phyloP scores from a whole-genome alignment of 164 flowering plant genomes.

The Aristolochia californica region DNA sequence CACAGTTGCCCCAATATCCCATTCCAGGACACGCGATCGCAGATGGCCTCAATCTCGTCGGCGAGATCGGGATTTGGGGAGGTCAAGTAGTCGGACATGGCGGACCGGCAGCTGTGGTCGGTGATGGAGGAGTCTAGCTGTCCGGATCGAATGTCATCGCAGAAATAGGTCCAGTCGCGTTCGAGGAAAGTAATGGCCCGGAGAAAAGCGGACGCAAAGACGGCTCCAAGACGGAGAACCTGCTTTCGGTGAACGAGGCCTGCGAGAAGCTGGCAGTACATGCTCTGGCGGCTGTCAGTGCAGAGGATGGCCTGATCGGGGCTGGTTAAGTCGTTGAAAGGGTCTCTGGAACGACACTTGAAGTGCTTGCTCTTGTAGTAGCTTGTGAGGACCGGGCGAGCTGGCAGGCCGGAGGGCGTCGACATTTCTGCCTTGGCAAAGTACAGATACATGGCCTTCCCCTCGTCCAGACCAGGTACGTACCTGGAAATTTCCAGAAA shows the following conservation, averaged over 20 bases:
- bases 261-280: conserved; percentile 73
- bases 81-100: conserved; percentile 25
- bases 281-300: conserved; percentile 63
- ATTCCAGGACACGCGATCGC: conserved; percentile 49
- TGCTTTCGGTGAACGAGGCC: conserved; percentile 53
- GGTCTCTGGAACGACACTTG: conserved; percentile 43
- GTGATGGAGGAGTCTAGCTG: conserved; percentile 25
- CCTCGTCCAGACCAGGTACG: conserved; percentile 58
- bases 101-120: conserved; percentile 33
- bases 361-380: conserved; percentile 82
- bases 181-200: conserved; percentile 66
- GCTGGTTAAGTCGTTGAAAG: conserved; percentile 61
- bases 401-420: conserved; percentile 60
- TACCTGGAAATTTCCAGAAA: conserved; percentile 37
- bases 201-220: conserved; percentile 76
- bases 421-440: conserved; percentile 58
- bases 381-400: conserved; percentile 76
- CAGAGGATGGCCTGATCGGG: conserved; percentile 63
- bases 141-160: conserved; percentile 51
- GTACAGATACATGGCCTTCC: conserved; percentile 71
- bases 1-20: conserved; percentile 57
- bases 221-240: conserved; percentile 75
- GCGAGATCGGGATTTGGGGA: conserved; percentile 46
- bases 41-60: conserved; percentile 42
- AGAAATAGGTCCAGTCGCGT: conserved; percentile 37